Conservation (phyloP, 805 yeast species). For the Yarrowia osloensis region DNA sequence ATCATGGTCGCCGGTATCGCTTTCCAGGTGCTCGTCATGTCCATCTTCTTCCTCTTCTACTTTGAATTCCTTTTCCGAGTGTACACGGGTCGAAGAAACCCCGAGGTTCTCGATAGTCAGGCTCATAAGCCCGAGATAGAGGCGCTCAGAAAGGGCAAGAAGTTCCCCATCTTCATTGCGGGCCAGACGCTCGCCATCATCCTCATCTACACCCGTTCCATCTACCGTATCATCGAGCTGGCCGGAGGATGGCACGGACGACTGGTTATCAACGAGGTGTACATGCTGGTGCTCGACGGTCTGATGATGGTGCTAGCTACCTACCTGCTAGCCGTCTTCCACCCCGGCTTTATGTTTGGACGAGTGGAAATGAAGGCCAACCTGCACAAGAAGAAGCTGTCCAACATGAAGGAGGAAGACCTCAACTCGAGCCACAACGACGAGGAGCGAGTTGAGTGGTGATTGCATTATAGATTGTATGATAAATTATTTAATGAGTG, state of each 20-base stretch:
- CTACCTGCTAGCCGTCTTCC: slow-evolving; percentile 52
- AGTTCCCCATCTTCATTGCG: slow-evolving; percentile 35
- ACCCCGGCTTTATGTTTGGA: slow-evolving; percentile 54
- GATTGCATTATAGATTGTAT: slow-evolving; percentile 19
- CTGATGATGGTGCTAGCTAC: slow-evolving; percentile 58
- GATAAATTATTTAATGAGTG: neutral
- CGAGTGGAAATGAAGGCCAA: slow-evolving; percentile 18
- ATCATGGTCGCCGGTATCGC: slow-evolving; percentile 77
- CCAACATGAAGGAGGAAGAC: slow-evolving; percentile 10
- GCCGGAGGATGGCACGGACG: slow-evolving; percentile 70
- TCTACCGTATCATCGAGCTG: slow-evolving; percentile 72
- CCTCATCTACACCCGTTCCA: slow-evolving; percentile 64
- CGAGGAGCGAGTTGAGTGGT: slow-evolving; percentile 2
- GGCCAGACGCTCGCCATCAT: slow-evolving; percentile 46
- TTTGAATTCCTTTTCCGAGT: slow-evolving; percentile 44
- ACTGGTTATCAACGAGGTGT: slow-evolving; percentile 61
- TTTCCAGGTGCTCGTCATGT: slow-evolving; percentile 72
- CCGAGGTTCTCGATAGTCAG: slow-evolving; percentile 4
- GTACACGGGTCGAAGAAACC: slow-evolving; percentile 13
- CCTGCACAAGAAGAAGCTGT: slow-evolving; percentile 4
- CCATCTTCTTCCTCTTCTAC: slow-evolving; percentile 57
- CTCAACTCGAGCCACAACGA: slow-evolving; percentile 2
- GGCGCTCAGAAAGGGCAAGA: slow-evolving; percentile 23
- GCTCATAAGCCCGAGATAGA: slow-evolving; percentile 5
- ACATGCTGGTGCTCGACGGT: slow-evolving; percentile 62